A percentile compares a stretch with the other conserved stretches of the same genome.
Evolutionary conservation across 345 rosid genomes (phyloP).

Genomic region (Kandelia obovata): DNA sequence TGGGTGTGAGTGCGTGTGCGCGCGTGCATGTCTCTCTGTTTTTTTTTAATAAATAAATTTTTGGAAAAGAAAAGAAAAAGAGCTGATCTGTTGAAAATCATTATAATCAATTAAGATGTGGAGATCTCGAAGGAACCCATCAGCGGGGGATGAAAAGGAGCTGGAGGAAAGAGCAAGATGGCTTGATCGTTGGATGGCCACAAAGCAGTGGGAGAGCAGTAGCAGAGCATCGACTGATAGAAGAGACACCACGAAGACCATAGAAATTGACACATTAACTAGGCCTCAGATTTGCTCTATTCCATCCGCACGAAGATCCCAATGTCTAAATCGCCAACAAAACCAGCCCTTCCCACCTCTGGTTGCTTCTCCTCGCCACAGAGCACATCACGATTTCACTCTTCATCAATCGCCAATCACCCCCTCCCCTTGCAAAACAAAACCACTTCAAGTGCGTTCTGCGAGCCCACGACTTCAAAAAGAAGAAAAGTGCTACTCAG

Average conservation of each 20-base stretch:
- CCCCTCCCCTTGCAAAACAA: not conserved
- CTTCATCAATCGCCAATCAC: too few relatives aligned
- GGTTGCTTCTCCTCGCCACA: slow-evolving; percentile 25
- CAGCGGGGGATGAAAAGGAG: slow-evolving; percentile 52
- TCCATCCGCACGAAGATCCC: slow-evolving; percentile 9
- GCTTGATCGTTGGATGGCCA: slow-evolving; percentile 85
- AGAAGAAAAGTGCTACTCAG: slow-evolving; percentile 14
- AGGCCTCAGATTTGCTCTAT: slow-evolving; percentile 19
- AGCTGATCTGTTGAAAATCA: not conserved
- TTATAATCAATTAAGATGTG: slow-evolving; percentile 42
- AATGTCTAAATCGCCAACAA: slow-evolving; percentile 15
- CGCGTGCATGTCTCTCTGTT: not conserved
- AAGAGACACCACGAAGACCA: slow-evolving; percentile 45
- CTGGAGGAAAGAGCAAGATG: slow-evolving; percentile 56
- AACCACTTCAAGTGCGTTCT: slow-evolving; percentile 50
- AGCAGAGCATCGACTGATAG: slow-evolving; percentile 40
- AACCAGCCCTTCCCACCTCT: slow-evolving; percentile 15
- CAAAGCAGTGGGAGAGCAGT: slow-evolving; percentile 62
- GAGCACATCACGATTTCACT: too few relatives aligned
- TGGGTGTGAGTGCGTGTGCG: not conserved
- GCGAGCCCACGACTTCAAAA: slow-evolving; percentile 55
- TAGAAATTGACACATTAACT: slow-evolving; percentile 44
- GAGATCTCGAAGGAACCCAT: slow-evolving; percentile 51
- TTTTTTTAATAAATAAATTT: too few relatives aligned
- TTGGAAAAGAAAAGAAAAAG: not conserved